Conservation (phyloP, 305 asterid species). For the Fraxinus paxiana region DNA sequence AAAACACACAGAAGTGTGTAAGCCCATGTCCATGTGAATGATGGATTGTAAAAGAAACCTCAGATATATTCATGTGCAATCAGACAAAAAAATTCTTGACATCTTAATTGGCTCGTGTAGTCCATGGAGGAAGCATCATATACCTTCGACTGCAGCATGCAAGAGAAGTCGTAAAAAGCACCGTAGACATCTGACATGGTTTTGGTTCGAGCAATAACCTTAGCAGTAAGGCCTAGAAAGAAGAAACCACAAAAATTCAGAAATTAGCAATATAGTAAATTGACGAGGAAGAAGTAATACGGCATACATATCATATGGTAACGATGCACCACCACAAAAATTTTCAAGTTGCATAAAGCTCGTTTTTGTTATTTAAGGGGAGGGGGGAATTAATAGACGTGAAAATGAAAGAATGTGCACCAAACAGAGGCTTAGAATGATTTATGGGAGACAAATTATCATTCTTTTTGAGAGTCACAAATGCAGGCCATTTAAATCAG, state of each 20-base stretch:
- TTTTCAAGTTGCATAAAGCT: not conserved
- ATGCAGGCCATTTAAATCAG: not conserved
- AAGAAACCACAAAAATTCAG: conserved; percentile 11
- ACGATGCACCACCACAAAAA: not conserved
- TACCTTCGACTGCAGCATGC: conserved; percentile 79
- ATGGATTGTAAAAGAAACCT: not conserved
- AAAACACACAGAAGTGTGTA: not conserved
- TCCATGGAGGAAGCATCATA: conserved; percentile 23
- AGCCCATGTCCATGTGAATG: not conserved
- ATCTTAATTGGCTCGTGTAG: not conserved
- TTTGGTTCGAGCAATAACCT: conserved; percentile 65
- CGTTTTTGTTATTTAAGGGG: not conserved
- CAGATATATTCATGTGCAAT: not conserved
- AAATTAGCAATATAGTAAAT: not conserved
- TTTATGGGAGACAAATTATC: not conserved
- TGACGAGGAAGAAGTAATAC: not conserved
- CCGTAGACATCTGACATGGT: conserved; percentile 83
- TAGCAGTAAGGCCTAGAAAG: conserved; percentile 82
- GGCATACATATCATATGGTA: not conserved
- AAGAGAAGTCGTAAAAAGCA: conserved; percentile 81
- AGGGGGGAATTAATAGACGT: not conserved
- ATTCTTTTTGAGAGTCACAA: not conserved
- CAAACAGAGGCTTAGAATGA: not conserved
- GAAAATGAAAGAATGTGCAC: not conserved
- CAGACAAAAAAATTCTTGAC: not conserved